phyloP scores from a whole-genome alignment of 345 rosid genomes.

The Mallotus nudiflorus region DNA sequence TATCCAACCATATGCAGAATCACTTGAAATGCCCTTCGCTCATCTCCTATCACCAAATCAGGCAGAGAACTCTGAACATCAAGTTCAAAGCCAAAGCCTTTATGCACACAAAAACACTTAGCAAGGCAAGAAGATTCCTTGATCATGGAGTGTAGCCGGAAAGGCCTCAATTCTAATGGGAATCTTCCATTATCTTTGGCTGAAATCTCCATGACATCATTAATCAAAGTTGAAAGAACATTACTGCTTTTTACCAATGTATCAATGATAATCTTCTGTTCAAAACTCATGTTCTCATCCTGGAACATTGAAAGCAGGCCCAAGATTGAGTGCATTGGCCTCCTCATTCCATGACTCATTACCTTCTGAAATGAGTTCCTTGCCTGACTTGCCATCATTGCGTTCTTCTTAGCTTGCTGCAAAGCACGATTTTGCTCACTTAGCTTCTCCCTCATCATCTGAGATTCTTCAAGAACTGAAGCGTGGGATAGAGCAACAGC shows the following conservation, averaged over 20 bases:
- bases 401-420: constrained; percentile 76
- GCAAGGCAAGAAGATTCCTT: constrained; percentile 87
- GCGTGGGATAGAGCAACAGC: constrained; percentile 98
- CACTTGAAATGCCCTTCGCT: constrained; percentile 83
- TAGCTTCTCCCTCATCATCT: constrained; percentile 78
- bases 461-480: constrained; percentile 92
- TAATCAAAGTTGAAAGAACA: constrained; percentile 74
- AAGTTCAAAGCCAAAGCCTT: constrained; percentile 64
- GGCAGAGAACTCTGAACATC: constrained; percentile 73
- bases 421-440: constrained; percentile 69
- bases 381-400: constrained; percentile 95
- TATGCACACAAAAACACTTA: constrained; percentile 72
- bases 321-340: constrained; percentile 91
- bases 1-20: constrained; percentile 89
- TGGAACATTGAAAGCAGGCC: constrained; percentile 86
- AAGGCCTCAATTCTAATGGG: constrained; percentile 59
- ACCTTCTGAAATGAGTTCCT: constrained; percentile 92
- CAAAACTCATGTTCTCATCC: constrained; percentile 50
- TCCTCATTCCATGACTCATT: constrained; percentile 93
- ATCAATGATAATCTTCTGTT: constrained; percentile 66
- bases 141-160: constrained; percentile 70
- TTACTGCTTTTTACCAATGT: constrained; percentile 68
- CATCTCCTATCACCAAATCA: constrained; percentile 78
- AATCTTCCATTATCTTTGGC: constrained; percentile 69
- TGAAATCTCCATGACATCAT: constrained; percentile 78